Conservation (phyloP, 257 asterid genomes). For the Hygrophila difformis region DNA sequence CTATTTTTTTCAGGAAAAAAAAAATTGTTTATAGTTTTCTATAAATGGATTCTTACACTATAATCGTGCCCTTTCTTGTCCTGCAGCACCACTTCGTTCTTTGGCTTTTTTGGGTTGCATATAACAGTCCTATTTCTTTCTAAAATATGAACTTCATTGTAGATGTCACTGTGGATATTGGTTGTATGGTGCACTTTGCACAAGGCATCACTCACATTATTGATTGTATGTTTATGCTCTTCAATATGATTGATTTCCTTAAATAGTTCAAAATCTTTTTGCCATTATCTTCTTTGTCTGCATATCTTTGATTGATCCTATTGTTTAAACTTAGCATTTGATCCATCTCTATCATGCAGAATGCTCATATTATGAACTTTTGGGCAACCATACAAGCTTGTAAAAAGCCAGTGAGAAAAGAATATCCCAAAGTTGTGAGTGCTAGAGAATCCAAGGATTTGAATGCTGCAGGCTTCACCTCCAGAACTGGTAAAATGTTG, state of each 20-base stretch:
- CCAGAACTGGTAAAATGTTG: background rate
- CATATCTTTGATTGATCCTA: too few species aligned
- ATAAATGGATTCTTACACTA: constrained; percentile 34
- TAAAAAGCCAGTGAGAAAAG: background rate
- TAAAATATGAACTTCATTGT: background rate
- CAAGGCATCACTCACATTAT: background rate
- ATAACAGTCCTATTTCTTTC: background rate
- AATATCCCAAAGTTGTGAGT: background rate
- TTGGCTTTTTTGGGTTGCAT: background rate
- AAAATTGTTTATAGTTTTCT: constrained; percentile 21
- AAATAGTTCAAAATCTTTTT: too few species aligned
- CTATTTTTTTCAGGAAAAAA: constrained; percentile 23
- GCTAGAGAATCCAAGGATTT: background rate
- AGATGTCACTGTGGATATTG: constrained; percentile 13
- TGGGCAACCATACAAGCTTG: background rate
- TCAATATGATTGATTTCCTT: too few species aligned
- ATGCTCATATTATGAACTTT: too few species aligned
- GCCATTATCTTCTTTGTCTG: background rate
- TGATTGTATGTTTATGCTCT: background rate
- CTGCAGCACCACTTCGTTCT: constrained; percentile 16
- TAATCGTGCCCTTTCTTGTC: constrained; percentile 31
- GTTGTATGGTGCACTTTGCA: constrained; percentile 8
- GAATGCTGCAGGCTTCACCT: background rate
- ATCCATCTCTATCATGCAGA: too few species aligned
- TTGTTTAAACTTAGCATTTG: too few species aligned